Base-by-base conservation (phyloP, 208 protist genomes). In the Acanthamoeba triangularis region DNA sequence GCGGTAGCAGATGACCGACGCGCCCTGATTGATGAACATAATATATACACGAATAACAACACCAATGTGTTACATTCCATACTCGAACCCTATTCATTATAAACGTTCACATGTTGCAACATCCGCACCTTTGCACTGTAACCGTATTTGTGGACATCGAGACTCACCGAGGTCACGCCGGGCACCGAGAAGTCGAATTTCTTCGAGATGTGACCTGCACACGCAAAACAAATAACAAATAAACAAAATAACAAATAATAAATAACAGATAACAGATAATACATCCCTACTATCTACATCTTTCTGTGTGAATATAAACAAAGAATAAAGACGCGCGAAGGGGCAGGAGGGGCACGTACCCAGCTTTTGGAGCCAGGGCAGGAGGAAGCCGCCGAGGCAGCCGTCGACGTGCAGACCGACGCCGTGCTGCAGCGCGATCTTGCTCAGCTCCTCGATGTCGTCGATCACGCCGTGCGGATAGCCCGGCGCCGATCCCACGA, bases 111-210 rank as follows among this genome's bases (percentile, higher is more conserved):
- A 41, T n/a, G n/a, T 18, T 33, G 16, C 82, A 14, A 90, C 52
- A 69, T 10, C n/a, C 97, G 98, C 2, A 99, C 99, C 96, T 99
- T 99, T 0, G 99, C 98, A 0, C 98, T 98, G 96, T 98, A 99
- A 87, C 99, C 99, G 98, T 99, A 99, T 96, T 99, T 99, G 97
- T 99, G 99, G 91, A 98, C 99, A 97, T 99, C 99, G 78, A 97
- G 98, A 61, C 98, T 99, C 41, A 99, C 99, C 14, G 98, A 98
- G 3, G 99, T 99, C 18, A 99, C 99, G 28, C 99, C 99, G 44
- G 95, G 96, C 82, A 99, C 97, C 76, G 97, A 96, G 95, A 99
- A 99, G 96, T 99, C 99, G 44, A 99, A 98, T 3, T 98, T 63
- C 35, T 97, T 97, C 8, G 30, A n/a, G 25, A 63, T 56, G 90